These are phyloP conservation scores for Drechmeria coniospora DNA, from an alignment of 2,329 filamentous ascomycete species.

Conservation along the genomic window DNA sequence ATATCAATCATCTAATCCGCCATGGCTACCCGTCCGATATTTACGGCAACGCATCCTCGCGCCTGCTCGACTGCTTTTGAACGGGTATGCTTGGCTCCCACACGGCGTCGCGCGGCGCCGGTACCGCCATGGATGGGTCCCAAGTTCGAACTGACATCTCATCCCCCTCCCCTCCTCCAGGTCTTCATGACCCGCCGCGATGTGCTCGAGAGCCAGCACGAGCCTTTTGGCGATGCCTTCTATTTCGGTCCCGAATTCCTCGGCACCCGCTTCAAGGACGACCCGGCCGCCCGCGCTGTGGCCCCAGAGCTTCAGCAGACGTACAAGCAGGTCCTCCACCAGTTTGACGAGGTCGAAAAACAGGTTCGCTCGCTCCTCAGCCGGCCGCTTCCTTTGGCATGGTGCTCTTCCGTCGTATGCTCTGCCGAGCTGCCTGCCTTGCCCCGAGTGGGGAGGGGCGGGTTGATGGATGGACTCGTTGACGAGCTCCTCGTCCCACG, in stretches of 20 bases:
- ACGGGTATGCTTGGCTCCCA: slow-evolving; percentile 42
- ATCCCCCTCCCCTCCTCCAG: slow-evolving; percentile 24
- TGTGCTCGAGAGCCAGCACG: slow-evolving; percentile 70
- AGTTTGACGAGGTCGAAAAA: slow-evolving; percentile 54
- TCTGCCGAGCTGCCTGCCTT: neutral
- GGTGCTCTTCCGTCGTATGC: slow-evolving; percentile 3
- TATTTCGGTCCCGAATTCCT: slow-evolving; percentile 90
- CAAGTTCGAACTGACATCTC: neutral
- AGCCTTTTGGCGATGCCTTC: slow-evolving; percentile 93
- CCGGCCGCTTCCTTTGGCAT: slow-evolving; percentile 8
- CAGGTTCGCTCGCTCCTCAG: slow-evolving; percentile 41
- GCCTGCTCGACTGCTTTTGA: slow-evolving; percentile 97
- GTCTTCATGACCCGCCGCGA: slow-evolving; percentile 93
- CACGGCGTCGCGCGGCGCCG: neutral
- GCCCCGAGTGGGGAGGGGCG: slow-evolving; percentile 2
- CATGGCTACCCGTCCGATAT: slow-evolving; percentile 40
- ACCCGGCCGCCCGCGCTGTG: slow-evolving; percentile 36
- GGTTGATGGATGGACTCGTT: too few relatives aligned
- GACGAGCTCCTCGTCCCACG: too few relatives aligned
- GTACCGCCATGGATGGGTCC: neutral
- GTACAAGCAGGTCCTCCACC: slow-evolving; percentile 62
- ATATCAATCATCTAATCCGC: too few relatives aligned
- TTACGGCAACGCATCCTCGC: slow-evolving; percentile 84
- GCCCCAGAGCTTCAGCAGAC: slow-evolving; percentile 57
- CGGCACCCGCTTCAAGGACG: slow-evolving; percentile 60